Evolutionary conservation across 1,284 basidiomycete species (phyloP), one percentile per base, ranked within the genome.

Genomic region (Schizopora paradoxa): DNA sequence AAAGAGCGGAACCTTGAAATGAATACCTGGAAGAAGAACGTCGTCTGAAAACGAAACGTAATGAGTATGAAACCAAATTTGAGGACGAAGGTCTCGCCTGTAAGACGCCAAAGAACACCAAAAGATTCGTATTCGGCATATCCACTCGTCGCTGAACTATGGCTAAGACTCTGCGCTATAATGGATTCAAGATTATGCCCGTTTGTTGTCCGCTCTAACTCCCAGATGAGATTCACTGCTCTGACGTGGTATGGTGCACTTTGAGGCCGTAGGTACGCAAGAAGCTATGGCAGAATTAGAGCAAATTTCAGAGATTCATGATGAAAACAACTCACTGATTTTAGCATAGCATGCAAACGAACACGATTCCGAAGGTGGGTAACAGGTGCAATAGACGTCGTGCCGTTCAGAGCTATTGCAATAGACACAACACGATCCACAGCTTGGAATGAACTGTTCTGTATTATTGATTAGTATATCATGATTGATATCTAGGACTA

Each of bases 91-190:
- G 47, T 57, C 72, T 57, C 52, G 87, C 92, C 90, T 41, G 85
- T 87, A 48, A 93, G 66, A 48, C 91, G 76, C 95, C 95, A 99
- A 5, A 98, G 69, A 1, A 91, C 82, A 1, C 95, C 93, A 61
- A 99, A 96, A 0, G 87, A 88, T 53, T 92, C 86, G 60, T 86
- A 88, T 0, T 84, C 78, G 23, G 79, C 76, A 41, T 76, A 68
- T 8, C 73, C 64, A 44, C 72, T 69, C n/a, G 56, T 56, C 14
- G 67, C 64, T 36, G 78, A 69, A 0, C 70, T 60, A 6, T 77
- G 74, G 8, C 73, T 74, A 64, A 93, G 73, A n/a, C 70, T 74
- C 47, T 82, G 76, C 0, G 89, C 77, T 33, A 93, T 65, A 40
- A 88, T 82, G 2, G 86, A 80, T 59, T 92, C 88, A 8, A 92